Conservation (phyloP, 2,329 filamentous ascomycete species). For the Venturia effusa region DNA sequence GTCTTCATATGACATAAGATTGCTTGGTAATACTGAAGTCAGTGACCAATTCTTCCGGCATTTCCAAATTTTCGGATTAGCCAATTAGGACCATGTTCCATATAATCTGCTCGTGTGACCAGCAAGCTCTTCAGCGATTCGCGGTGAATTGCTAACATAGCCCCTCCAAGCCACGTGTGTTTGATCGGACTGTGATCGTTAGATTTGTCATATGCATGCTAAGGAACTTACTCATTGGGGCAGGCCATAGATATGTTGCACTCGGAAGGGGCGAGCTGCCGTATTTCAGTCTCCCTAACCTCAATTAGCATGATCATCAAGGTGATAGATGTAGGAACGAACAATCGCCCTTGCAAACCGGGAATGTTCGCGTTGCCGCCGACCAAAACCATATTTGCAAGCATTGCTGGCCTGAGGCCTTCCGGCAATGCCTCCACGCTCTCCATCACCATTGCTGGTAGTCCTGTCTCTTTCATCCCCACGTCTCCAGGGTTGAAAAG, state of each 20-base stretch:
- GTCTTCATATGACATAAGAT: too few species aligned
- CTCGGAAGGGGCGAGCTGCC: constrained; percentile 9
- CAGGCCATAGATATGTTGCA: not conserved
- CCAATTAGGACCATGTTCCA: constrained; percentile 56
- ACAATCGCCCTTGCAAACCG: constrained; percentile 71
- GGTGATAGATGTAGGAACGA: constrained; percentile 16
- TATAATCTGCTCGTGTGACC: constrained; percentile 84
- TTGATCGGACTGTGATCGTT: constrained; percentile 45
- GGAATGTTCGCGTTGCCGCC: constrained; percentile 74
- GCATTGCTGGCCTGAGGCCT: constrained; percentile 71
- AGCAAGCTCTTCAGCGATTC: constrained; percentile 53
- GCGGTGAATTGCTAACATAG: constrained; percentile 59
- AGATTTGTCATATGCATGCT: not conserved
- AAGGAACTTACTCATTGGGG: constrained; percentile 26
- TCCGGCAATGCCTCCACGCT: constrained; percentile 63
- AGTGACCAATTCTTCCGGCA: not conserved
- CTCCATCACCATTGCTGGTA: constrained; percentile 75
- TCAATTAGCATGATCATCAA: constrained; percentile 19
- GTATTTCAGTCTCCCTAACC: constrained; percentile 42
- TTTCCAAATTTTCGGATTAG: constrained; percentile 6
- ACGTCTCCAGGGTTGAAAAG: constrained; percentile 81
- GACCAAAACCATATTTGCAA: constrained; percentile 81
- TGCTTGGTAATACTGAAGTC: too few species aligned
- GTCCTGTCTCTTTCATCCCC: constrained; percentile 70
- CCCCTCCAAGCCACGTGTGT: constrained; percentile 79